Evolutionary conservation across 2,329 filamentous ascomycete genomes (phyloP).

Genomic region (Pseudocercospora cruenta): DNA sequence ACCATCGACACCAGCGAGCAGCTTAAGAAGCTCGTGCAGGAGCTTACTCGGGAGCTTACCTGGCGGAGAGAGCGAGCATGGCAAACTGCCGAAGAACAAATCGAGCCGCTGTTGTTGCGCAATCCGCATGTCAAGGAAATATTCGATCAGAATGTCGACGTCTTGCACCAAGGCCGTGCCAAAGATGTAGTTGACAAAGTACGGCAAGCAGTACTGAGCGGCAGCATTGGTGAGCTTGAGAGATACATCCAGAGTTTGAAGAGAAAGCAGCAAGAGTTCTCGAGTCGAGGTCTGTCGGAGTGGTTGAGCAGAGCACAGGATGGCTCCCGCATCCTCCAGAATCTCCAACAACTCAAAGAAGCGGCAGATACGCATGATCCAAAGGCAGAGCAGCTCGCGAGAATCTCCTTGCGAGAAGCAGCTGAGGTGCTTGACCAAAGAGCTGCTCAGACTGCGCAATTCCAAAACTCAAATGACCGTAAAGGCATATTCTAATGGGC

Average conservation of each 20-base stretch:
- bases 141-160: slow-evolving; percentile 69
- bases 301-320: slow-evolving; percentile 67
- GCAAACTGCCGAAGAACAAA: slow-evolving; percentile 67
- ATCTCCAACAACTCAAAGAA: slow-evolving; percentile 66
- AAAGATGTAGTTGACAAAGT: slow-evolving; percentile 65
- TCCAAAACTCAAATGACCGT: slow-evolving; percentile 45
- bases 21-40: slow-evolving; percentile 64
- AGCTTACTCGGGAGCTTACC: slow-evolving; percentile 69
- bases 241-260: slow-evolving; percentile 62
- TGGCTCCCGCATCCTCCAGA: slow-evolving; percentile 65
- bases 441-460: slow-evolving; percentile 59
- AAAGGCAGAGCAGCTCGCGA: slow-evolving; percentile 69
- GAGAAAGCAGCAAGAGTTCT: slow-evolving; percentile 61
- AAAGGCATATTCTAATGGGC: neutral
- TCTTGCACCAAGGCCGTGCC: slow-evolving; percentile 68
- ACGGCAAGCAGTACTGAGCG: slow-evolving; percentile 63
- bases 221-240: slow-evolving; percentile 62
- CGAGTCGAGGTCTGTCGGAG: slow-evolving; percentile 51
- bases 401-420: slow-evolving; percentile 69
- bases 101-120: slow-evolving; percentile 73
- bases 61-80: slow-evolving; percentile 73
- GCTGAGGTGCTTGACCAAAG: slow-evolving; percentile 65
- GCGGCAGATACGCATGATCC: slow-evolving; percentile 68
- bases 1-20: slow-evolving; percentile 58
- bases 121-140: slow-evolving; percentile 72